These are phyloP conservation scores for Colletotrichum godetiae DNA, from an alignment of 2,329 filamentous ascomycete species.

Conservation along the genomic window DNA sequence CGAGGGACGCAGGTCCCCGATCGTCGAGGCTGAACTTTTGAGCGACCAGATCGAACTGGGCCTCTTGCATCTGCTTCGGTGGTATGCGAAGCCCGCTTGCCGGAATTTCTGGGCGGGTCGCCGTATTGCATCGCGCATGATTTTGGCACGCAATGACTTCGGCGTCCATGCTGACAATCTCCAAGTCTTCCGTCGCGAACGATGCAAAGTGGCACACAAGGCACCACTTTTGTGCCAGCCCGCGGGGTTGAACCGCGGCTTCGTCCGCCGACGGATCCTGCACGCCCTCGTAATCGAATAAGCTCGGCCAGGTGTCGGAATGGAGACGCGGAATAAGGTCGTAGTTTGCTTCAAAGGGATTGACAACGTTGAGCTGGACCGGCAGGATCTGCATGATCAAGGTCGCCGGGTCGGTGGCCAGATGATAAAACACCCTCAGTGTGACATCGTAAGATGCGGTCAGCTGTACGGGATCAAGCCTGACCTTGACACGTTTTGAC, in stretches of 20 bases:
- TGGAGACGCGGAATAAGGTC: constrained; percentile 86
- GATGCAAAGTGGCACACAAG: constrained; percentile 80
- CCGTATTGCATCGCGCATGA: constrained; percentile 68
- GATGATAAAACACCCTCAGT: constrained; percentile 80
- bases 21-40: constrained; percentile 87
- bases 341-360: constrained; percentile 92
- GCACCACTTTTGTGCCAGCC: constrained; percentile 84
- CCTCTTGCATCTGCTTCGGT: constrained; percentile 77
- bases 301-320: constrained; percentile 83
- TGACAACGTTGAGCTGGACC: constrained; percentile 78
- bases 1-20: constrained; percentile 78
- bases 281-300: constrained; percentile 75
- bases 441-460: constrained; percentile 74
- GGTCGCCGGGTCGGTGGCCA: constrained; percentile 83
- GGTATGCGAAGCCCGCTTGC: constrained; percentile 61
- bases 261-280: constrained; percentile 47
- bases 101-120: constrained; percentile 52
- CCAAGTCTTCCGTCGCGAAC: constrained; percentile 78
- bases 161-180: constrained; percentile 72
- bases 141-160: constrained; percentile 70
- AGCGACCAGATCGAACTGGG: constrained; percentile 77
- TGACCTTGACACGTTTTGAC: constrained; percentile 57
- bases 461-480: constrained; percentile 60
- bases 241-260: constrained; percentile 52
- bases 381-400: constrained; percentile 80